Base-by-base conservation (phyloP, 345 rosid genomes). In the Adansonia digitata region DNA sequence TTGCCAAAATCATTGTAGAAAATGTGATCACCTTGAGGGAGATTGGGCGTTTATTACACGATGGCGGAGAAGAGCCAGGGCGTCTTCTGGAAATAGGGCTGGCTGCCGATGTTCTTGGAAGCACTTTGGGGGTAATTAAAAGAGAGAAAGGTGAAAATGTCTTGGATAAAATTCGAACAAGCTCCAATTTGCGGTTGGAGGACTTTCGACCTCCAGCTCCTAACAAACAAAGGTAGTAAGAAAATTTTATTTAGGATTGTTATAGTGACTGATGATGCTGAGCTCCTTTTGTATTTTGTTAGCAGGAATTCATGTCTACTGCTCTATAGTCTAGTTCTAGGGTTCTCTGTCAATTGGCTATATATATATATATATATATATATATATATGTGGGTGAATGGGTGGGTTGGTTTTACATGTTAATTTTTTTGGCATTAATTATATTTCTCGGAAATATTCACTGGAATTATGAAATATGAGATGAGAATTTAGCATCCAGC, bases 61-160 rank as follows among this genome's bases (percentile, higher is more conserved):
- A 82, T 59, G 99, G 99, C 3, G 97, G 98, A 62, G 98, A 91
- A 77, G 94, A 84, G 69, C 82, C 82, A 8, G 97, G 92, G 18
- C 81, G 84, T 56, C 85, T 93, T 34, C 71, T 66, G 3, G 81
- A 87, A 74, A 66, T 72, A 40, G 99, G 99, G 68, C 89, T 93
- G 4, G 98, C 97, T 0, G 98, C 91, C 1, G 97, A 90, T 72
- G 90, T 90, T 64, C 86, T 91, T 65, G 98, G 97, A 49, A 88
- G 87, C 85, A 88, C 83, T 17, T 80, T 95, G 76, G 97, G 86
- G 81, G 81, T 51, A 40, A 89, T 95, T 37, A 85, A 75, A 65
- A 81, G 80, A 7, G 85, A 88, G 82, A 86, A 79, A 77, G 99
- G 94, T 40, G 93, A 90, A 62, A 81, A 61, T 26, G 81, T 43